Evolutionary conservation across 169 alveolate species (phyloP), one percentile per base, ranked within the genome.

Genomic region (Eimeria sp.): DNA sequence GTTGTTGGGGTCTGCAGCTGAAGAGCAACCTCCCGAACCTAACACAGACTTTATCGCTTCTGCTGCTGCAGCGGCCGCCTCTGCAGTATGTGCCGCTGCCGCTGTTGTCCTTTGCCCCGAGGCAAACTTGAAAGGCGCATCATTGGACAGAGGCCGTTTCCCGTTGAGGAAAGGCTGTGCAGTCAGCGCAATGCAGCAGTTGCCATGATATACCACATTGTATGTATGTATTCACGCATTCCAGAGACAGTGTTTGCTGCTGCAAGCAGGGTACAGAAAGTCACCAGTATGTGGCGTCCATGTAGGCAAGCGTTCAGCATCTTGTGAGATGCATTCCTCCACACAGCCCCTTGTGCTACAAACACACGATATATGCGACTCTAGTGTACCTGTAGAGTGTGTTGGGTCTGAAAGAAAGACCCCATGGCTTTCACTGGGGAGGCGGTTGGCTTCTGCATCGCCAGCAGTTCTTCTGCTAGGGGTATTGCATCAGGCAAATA

Each of bases 61-160:
- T 0, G 83, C 83, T 73, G 83, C 83, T 27, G 83, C 83, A 14
- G 51, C 83, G n/a, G 83, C 49, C 6, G 83, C 83, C 25, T n/a
- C 83, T 34, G 83, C 22, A 5, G n/a, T 14, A 0, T 34, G 40
- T 34, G 40, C 40, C 18, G 83, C 83, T 40, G 83, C 83, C n/a
- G 30, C 83, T 65, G 75, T n/a, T 65, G 75, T 14, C 25, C 16
- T n/a, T 20, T 16, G 75, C 14, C 75, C 75, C 6, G 75, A 65
- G 75, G 43, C 75, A 34, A 65, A 16, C 43, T 0, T 65, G 43
- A n/a, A 65, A 65, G 75, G 75, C 43, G 43, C 5, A 4, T 65
- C 75, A 2, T 7, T 25, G 43, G 75, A 65, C 43, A 25, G 34
- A 25, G 43, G 43, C 43, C 75, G 75, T 13, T 14, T 0, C 14